Conservation (phyloP, 306 rosid species). For the Sesbania bispinosa region DNA sequence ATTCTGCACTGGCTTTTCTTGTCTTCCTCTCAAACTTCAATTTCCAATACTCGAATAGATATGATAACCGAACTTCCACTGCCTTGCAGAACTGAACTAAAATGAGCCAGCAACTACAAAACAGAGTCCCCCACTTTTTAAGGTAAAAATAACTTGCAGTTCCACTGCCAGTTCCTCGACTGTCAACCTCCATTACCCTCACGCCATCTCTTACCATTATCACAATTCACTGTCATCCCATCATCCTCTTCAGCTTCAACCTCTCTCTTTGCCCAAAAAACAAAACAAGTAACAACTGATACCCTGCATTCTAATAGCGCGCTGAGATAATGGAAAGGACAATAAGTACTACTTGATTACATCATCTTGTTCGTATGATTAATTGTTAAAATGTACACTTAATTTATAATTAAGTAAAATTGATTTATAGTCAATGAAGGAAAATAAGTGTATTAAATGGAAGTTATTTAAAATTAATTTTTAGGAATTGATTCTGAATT, state of each 20-base stretch:
- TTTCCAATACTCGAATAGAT: too few species aligned
- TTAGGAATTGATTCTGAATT: too few species aligned
- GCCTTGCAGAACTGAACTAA: too few species aligned
- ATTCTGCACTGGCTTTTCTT: conserved; percentile 32
- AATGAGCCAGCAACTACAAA: too few species aligned
- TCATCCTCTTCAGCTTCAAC: too few species aligned
- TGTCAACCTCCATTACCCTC: conserved; percentile 24
- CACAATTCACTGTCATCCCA: neutral
- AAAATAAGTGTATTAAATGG: too few species aligned
- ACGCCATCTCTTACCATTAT: conserved; percentile 37
- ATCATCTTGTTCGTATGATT: neutral
- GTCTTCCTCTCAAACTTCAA: conserved; percentile 24
- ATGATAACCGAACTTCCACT: neutral
- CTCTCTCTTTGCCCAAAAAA: neutral
- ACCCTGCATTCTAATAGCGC: too few species aligned
- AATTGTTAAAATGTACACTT: too few species aligned
- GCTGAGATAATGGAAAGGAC: neutral
- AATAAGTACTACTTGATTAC: conserved; percentile 19
- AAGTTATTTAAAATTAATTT: too few species aligned
- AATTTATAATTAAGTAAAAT: too few species aligned
- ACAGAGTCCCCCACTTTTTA: conserved; percentile 50
- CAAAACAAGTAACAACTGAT: too few species aligned
- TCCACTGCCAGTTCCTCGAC: neutral
- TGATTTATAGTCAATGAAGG: too few species aligned
- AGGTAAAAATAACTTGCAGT: conserved; percentile 18